These are phyloP conservation scores for Aspergillus sclerotiicarbonarius DNA, from an alignment of 495 filamentous ascomycete species.

Conservation along the genomic window DNA sequence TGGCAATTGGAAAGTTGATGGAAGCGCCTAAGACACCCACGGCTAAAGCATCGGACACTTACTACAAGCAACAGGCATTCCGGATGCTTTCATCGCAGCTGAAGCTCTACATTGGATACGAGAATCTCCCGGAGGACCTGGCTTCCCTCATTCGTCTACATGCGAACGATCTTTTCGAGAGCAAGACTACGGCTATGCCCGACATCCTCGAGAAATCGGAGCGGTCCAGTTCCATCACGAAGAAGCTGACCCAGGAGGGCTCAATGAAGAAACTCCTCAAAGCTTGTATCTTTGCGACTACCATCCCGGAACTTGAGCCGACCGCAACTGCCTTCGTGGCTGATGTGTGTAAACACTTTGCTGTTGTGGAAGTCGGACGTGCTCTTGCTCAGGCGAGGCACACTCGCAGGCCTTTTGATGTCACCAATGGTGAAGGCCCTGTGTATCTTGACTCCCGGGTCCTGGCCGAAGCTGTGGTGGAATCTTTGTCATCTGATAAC, in stretches of 20 bases:
- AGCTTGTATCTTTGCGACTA: constrained; percentile 81
- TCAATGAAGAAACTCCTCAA: constrained; percentile 83
- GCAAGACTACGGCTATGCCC: constrained; percentile 62
- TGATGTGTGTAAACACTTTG: constrained; percentile 84
- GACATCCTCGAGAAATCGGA: constrained; percentile 65
- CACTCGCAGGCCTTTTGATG: constrained; percentile 71
- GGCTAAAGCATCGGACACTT: constrained; percentile 71
- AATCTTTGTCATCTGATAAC: constrained; percentile 82
- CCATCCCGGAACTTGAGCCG: constrained; percentile 72
- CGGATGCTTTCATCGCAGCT: constrained; percentile 80
- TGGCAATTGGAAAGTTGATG: constrained; percentile 81
- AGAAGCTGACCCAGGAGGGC: constrained; percentile 78
- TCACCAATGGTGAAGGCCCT: constrained; percentile 79
- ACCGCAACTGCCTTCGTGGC: constrained; percentile 70
- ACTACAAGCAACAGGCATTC: constrained; percentile 92
- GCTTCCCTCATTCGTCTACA: constrained; percentile 79
- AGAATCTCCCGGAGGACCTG: constrained; percentile 86
- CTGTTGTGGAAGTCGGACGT: constrained; percentile 83
- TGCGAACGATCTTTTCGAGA: constrained; percentile 75
- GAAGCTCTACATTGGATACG: constrained; percentile 85
- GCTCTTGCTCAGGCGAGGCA: constrained; percentile 75
- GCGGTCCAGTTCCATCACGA: constrained; percentile 74
- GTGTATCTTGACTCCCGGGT: constrained; percentile 80
- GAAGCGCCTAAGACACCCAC: constrained; percentile 65
- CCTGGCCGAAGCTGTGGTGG: constrained; percentile 82